phyloP scores from a whole-genome alignment of 306 rosid species.

The Geum urbanum region DNA sequence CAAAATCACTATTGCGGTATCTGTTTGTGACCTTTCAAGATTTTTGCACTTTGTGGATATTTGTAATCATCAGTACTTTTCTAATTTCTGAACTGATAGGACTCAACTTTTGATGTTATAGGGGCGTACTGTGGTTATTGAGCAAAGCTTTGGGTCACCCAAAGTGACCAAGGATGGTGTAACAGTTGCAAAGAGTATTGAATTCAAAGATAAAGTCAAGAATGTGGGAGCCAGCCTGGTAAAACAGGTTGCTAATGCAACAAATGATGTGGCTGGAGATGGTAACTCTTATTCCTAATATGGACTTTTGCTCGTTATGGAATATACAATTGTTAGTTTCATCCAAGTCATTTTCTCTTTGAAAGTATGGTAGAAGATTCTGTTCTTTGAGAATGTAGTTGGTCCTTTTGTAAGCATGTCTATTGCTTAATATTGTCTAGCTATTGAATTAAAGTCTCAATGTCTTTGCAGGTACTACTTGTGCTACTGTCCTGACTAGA shows the following conservation, averaged over 20 bases:
- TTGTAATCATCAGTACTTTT: not conserved
- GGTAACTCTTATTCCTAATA: constrained; percentile 42
- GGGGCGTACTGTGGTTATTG: constrained; percentile 92
- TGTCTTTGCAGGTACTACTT: constrained; percentile 74
- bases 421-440: too few species aligned
- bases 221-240: constrained; percentile 94
- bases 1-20: not conserved
- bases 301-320: not conserved
- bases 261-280: constrained; percentile 90
- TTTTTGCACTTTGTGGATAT: not conserved
- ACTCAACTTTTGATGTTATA: constrained; percentile 25
- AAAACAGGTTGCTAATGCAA: constrained; percentile 97
- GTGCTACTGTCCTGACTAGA: constrained; percentile 82
- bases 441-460: not conserved
- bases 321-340: too few species aligned
- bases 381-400: not conserved
- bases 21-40: not conserved
- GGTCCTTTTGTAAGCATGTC: not conserved
- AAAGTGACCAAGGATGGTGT: constrained; percentile 97
- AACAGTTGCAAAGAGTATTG: constrained; percentile 90
- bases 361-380: too few species aligned
- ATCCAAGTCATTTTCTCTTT: too few species aligned
- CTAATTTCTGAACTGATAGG: not conserved
- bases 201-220: constrained; percentile 82
- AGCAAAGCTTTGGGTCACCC: constrained; percentile 91